A percentile compares a stretch with the other conserved stretches of the same genome.
Evolutionary conservation across 2,329 filamentous ascomycete genomes (phyloP).

Genomic region (Colletotrichum orbiculare): DNA sequence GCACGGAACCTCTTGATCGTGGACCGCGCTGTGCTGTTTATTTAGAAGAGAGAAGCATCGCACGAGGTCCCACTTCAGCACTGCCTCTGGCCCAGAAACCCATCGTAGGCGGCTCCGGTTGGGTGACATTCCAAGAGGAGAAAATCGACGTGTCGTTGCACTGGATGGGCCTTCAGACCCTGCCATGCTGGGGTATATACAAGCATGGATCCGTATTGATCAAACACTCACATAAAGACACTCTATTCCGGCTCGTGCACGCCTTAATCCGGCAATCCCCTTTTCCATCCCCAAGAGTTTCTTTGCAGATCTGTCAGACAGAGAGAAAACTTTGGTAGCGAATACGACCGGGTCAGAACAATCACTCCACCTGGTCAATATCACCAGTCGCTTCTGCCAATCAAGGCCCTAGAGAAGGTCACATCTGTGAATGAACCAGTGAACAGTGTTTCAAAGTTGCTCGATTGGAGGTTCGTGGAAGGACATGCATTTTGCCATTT

Average conservation of each 20-base stretch:
- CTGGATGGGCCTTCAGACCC: not conserved
- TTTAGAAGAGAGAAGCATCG: not conserved
- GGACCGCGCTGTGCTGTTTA: not conserved
- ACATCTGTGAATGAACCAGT: too few species aligned
- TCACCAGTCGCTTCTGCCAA: too few species aligned
- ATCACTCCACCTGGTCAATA: not conserved
- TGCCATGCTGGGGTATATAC: not conserved
- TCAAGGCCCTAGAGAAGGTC: too few species aligned
- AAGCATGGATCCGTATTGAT: not conserved
- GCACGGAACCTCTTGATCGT: not conserved
- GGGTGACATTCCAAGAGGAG: not conserved
- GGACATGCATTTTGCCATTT: too few species aligned
- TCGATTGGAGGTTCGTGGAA: too few species aligned
- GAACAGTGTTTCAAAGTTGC: too few species aligned
- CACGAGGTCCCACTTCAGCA: not conserved
- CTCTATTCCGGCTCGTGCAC: not conserved
- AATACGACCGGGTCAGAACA: slow-evolving; percentile 1
- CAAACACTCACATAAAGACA: not conserved
- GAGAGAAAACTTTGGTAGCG: slow-evolving; percentile 1
- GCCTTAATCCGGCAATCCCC: not conserved
- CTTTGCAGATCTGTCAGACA: not conserved
- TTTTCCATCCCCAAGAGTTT: not conserved
- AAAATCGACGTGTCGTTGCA: not conserved
- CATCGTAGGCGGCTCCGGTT: not conserved
- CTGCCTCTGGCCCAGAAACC: slow-evolving; percentile 3